Evolutionary conservation across 2,329 filamentous ascomycete species (phyloP), one percentile per base, ranked within the genome.

Genomic region (Teratosphaeriaceae sp.): DNA sequence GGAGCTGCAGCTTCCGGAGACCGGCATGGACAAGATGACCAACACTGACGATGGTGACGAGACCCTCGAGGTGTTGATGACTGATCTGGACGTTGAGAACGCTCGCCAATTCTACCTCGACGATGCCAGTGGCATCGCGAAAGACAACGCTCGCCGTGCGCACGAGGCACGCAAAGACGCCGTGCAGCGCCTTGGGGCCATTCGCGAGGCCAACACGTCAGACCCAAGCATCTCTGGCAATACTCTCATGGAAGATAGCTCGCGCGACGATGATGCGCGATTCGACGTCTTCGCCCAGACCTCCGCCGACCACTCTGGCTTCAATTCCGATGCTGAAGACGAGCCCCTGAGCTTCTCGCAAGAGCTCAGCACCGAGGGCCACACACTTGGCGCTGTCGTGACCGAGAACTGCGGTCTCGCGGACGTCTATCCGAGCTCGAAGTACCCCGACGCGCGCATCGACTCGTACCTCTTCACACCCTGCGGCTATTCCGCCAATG

Each of bases 401-500:
- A 92, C 90, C 13, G 86, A 97, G 56, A 76, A 76, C 47, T 97
- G 88, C 65, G 92, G 92, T 39, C 77, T 98, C 37, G 84, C 88
- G 15, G 83, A 88, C 49, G 82, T 98, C 48, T 98, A 97, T 59
- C 85, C 92, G 4, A 81, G 79, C 34, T 81, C 80, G 46, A 83
- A 84, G 65, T 97, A 95, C 62, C 89, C 92, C 0, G 90, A 96
- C 55, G 85, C 92, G 18, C 85, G 87, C 46, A 87, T 98, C 53
- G 92, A 98, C 56, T 88, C 92, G 18, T 98, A 97, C 65, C 78
- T 96, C 42, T 98, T 98, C 72, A 88, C 85, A 1, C 92, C 92
- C 0, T 98, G 92, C 60, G 92, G 92, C 45, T 98, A 95, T 68
- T 96, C 89, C 5, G 92, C 92, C 64, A 98, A 98, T 60, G 92